Evolutionary conservation across 805 yeast species (phyloP).

Genomic region (Wickerhamiella allomyrinae): DNA sequence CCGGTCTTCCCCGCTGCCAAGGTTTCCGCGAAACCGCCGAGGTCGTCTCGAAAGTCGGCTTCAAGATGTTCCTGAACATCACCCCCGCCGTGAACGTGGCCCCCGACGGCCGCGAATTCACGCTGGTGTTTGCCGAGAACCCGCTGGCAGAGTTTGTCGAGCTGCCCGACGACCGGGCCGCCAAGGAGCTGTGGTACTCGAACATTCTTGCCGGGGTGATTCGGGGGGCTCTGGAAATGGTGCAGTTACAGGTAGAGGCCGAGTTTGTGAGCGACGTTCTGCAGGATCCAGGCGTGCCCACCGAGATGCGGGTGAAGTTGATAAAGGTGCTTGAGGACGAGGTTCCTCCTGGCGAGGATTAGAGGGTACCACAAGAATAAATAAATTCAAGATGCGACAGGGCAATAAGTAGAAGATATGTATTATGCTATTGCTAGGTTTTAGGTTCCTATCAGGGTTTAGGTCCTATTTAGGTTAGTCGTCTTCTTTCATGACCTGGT

Average conservation of each 20-base stretch:
- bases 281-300: slow-evolving; percentile 57
- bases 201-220: slow-evolving; percentile 81
- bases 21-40: slow-evolving; percentile 79
- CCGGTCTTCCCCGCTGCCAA: slow-evolving; percentile 72
- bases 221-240: slow-evolving; percentile 89
- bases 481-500: background rate
- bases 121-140: slow-evolving; percentile 62
- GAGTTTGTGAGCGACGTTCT: slow-evolving; percentile 64
- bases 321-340: slow-evolving; percentile 73
- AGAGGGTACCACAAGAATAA: slow-evolving; percentile 4
- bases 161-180: slow-evolving; percentile 63
- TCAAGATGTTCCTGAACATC: slow-evolving; percentile 75
- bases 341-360: slow-evolving; percentile 94
- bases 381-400: background rate
- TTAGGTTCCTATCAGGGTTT: too few relatives aligned
- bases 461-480: too few relatives aligned
- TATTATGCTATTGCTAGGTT: too few relatives aligned
- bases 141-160: slow-evolving; percentile 94
- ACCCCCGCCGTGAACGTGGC: slow-evolving; percentile 59
- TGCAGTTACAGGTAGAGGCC: slow-evolving; percentile 81
- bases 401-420: too few relatives aligned
- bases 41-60: slow-evolving; percentile 70
- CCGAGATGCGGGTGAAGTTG: slow-evolving; percentile 65
- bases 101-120: slow-evolving; percentile 57
- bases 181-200: slow-evolving; percentile 77